Percentiles rank a stretch among this genome's conserved stretches.
Evolutionary conservation across 495 filamentous ascomycete genomes (phyloP).

Genomic region (Xylaria acuta): DNA sequence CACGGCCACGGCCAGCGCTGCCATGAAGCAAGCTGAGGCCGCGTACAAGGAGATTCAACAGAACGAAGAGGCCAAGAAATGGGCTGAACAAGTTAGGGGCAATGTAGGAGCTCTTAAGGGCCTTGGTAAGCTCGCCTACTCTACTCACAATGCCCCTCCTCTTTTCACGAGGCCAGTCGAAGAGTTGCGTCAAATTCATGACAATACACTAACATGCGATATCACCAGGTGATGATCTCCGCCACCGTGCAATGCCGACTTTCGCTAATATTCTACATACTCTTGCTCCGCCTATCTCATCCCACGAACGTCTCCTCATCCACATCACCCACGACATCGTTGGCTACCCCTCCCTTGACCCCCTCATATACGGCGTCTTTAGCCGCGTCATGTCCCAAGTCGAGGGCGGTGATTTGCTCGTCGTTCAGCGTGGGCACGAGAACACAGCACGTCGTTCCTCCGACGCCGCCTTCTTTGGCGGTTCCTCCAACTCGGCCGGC

Average conservation of each 20-base stretch:
- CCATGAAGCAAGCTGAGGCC: slow-evolving; percentile 92
- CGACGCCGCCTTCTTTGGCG: slow-evolving; percentile 62
- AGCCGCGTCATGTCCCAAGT: slow-evolving; percentile 98
- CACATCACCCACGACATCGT: slow-evolving; percentile 96
- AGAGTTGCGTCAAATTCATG: not conserved
- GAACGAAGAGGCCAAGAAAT: slow-evolving; percentile 94
- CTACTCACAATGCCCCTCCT: not conserved
- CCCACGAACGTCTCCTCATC: slow-evolving; percentile 96
- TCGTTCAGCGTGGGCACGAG: slow-evolving; percentile 91
- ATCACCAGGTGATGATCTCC: slow-evolving; percentile 80
- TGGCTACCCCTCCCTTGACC: slow-evolving; percentile 93
- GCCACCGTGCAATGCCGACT: slow-evolving; percentile 87
- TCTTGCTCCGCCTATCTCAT: slow-evolving; percentile 94
- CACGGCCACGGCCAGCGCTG: slow-evolving; percentile 71
- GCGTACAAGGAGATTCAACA: slow-evolving; percentile 94
- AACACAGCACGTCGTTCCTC: slow-evolving; percentile 72
- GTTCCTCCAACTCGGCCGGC: slow-evolving; percentile 58
- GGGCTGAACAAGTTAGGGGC: slow-evolving; percentile 92
- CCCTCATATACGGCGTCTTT: slow-evolving; percentile 91
- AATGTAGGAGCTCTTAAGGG: slow-evolving; percentile 84
- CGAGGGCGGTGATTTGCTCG: slow-evolving; percentile 95
- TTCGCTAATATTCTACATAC: slow-evolving; percentile 94
- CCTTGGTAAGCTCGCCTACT: slow-evolving; percentile 66
- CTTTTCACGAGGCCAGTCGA: not conserved
- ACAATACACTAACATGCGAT: slow-evolving; percentile 29